These are phyloP conservation scores for Desmodesmus armatus DNA, from an alignment of 139 green algal genomes.

Conservation along the genomic window DNA sequence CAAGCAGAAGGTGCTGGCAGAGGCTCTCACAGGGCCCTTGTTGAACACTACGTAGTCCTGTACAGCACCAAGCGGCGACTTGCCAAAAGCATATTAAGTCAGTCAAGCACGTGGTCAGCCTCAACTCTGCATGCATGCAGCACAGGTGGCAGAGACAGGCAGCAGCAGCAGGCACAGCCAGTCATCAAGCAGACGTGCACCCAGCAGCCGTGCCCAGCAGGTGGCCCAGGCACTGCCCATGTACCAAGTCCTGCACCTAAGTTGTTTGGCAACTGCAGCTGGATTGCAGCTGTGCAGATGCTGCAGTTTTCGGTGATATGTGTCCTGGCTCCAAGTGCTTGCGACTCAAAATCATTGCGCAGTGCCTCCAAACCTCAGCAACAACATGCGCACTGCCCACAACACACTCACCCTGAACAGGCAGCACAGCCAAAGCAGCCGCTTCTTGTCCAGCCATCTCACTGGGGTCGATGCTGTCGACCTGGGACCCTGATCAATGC, in stretches of 20 bases:
- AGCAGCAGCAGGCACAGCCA: no score
- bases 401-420: background rate
- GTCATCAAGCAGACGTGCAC: background rate
- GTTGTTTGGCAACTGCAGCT: background rate
- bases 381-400: background rate
- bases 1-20: no score
- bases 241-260: background rate
- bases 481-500: background rate
- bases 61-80: no score
- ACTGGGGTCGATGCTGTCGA: background rate
- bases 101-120: background rate
- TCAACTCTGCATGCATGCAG: no score
- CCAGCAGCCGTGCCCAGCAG: background rate
- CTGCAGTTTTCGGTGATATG: no score
- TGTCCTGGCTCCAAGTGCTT: no score
- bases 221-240: background rate
- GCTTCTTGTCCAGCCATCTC: background rate
- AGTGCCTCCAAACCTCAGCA: background rate
- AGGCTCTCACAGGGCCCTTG: no score
- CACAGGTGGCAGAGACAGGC: no score
- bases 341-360: background rate
- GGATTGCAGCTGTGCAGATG: background rate
- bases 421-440: background rate
- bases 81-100: background rate
- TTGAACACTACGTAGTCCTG: no score